Conservation (phyloP, 2,329 filamentous ascomycete genomes). For the Capronia coronata region DNA sequence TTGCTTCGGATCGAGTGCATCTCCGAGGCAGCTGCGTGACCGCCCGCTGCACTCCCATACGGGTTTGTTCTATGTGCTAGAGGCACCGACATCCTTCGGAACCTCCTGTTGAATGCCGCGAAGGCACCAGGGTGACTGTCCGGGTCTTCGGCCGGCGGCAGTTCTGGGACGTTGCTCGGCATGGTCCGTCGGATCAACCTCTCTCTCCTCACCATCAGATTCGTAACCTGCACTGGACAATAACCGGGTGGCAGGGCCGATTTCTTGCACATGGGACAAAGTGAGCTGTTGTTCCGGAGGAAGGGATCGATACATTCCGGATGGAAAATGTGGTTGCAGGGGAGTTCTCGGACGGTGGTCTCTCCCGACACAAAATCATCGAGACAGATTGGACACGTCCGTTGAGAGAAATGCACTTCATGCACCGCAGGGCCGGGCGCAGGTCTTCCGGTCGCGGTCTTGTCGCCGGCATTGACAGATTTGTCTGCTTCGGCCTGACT, state of each 20-base stretch:
- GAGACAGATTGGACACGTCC: conserved; percentile 83
- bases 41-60: conserved; percentile 3
- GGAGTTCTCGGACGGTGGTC: conserved; percentile 73
- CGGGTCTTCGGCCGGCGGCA: background rate
- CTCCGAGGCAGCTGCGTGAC: conserved; percentile 6
- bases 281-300: conserved; percentile 67
- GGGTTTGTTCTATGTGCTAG: conserved; percentile 3
- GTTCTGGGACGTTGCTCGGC: conserved; percentile 7
- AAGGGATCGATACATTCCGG: conserved; percentile 86
- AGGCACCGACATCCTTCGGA: conserved; percentile 11
- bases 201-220: conserved; percentile 79
- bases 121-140: conserved; percentile 6
- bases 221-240: conserved; percentile 64
- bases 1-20: background rate
- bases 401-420: conserved; percentile 56
- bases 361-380: conserved; percentile 65
- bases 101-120: conserved; percentile 5
- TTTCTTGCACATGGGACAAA: conserved; percentile 87
- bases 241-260: conserved; percentile 66
- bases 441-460: conserved; percentile 3
- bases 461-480: background rate
- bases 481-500: conserved; percentile 1
- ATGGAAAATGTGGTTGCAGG: conserved; percentile 90
- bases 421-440: conserved; percentile 5
- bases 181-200: conserved; percentile 51